phyloP scores from a whole-genome alignment of 1,284 basidiomycete species.

The Peniophora sp. region DNA sequence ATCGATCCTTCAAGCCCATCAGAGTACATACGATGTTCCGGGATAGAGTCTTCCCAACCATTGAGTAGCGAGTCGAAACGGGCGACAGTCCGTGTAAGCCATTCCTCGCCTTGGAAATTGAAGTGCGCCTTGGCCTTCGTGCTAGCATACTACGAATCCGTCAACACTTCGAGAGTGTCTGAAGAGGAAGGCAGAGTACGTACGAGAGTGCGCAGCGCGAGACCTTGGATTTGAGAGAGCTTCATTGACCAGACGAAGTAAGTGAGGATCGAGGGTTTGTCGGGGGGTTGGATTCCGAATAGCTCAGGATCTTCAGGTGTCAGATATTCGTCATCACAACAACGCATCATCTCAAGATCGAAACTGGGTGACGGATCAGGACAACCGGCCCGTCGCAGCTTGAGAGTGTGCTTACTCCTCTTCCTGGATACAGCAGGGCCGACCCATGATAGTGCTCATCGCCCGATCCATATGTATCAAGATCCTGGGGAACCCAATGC shows the following conservation, averaged over 20 bases:
- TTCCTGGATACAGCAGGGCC: conserved; percentile 78
- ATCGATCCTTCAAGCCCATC: background rate
- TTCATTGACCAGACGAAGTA: conserved; percentile 47
- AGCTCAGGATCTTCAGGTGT: conserved; percentile 31
- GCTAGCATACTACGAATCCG: conserved; percentile 41
- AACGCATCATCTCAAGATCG: conserved; percentile 51
- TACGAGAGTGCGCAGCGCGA: conserved; percentile 48
- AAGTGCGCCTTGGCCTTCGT: conserved; percentile 42
- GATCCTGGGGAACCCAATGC: conserved; percentile 33
- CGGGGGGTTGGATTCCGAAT: conserved; percentile 38
- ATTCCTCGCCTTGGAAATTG: conserved; percentile 40
- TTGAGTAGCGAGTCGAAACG: conserved; percentile 56
- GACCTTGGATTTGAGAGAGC: conserved; percentile 47
- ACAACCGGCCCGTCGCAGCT: background rate
- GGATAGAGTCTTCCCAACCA: conserved; percentile 54
- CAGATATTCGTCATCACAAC: conserved; percentile 65
- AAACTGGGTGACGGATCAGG: conserved; percentile 26
- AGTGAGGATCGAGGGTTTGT: conserved; percentile 34
- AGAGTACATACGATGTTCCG: conserved; percentile 35
- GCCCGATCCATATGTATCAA: conserved; percentile 57
- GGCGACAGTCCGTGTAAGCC: conserved; percentile 47
- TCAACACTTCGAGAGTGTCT: background rate
- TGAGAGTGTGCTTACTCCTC: conserved; percentile 55
- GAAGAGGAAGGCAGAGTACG: background rate
- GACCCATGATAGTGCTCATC: conserved; percentile 64